Conservation (phyloP, 208 protist species). For the Strigomonas culicis region DNA sequence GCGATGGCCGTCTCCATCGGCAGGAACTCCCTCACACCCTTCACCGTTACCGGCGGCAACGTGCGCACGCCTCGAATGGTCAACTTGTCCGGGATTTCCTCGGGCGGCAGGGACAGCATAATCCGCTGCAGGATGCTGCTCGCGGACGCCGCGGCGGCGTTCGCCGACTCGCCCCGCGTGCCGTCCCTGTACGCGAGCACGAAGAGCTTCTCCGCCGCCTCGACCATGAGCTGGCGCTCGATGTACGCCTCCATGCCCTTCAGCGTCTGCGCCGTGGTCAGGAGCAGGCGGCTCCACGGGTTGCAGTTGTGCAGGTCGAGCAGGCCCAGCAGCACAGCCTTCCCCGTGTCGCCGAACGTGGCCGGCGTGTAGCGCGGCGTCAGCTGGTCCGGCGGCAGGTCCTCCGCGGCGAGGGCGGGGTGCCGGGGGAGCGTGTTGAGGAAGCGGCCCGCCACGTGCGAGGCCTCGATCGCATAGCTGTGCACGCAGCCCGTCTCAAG, state of each 20-base stretch:
- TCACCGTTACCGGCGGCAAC: constrained; percentile 61
- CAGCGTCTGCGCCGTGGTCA: constrained; percentile 48
- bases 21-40: constrained; percentile 45
- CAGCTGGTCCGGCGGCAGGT: constrained; percentile 14
- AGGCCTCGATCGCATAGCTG: constrained; percentile 91
- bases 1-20: constrained; percentile 39
- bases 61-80: constrained; percentile 51
- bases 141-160: constrained; percentile 14
- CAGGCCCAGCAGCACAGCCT: constrained; percentile 63
- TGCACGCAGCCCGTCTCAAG: constrained; percentile 73
- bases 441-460: constrained; percentile 72
- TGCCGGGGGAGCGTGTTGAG: constrained; percentile 49
- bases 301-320: constrained; percentile 83
- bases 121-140: constrained; percentile 21
- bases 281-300: constrained; percentile 58
- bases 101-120: constrained; percentile 32
- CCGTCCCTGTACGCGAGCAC: constrained; percentile 45
- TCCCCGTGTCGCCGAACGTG: constrained; percentile 76
- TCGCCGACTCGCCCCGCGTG: constrained; percentile 15
- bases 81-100: constrained; percentile 58
- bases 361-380: constrained; percentile 35
- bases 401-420: constrained; percentile 23
- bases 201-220: constrained; percentile 68
- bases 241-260: constrained; percentile 60
- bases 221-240: constrained; percentile 73